A percentile compares a stretch with the other conserved stretches of the same genome.
Evolutionary conservation across 345 rosid genomes (phyloP).

Genomic region (Excoecaria cochinchinensis): DNA sequence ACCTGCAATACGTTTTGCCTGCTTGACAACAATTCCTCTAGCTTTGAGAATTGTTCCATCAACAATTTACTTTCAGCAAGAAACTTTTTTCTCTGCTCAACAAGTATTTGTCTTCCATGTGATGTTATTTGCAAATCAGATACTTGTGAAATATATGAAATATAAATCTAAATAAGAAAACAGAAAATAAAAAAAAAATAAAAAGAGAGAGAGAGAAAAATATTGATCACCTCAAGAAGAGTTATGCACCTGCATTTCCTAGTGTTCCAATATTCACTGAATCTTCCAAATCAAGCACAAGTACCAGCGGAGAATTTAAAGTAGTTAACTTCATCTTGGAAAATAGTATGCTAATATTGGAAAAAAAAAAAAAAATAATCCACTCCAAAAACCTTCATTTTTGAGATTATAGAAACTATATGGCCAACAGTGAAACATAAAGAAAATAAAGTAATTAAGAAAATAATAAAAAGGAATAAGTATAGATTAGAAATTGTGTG

Average conservation of each 20-base stretch:
- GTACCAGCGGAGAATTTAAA: not conserved
- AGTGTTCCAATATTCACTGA: not conserved
- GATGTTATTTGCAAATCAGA: not conserved
- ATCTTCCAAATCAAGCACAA: slow-evolving; percentile 6
- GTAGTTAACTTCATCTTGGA: not conserved
- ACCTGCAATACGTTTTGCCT: slow-evolving; percentile 77
- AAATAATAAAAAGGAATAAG: too few relatives aligned
- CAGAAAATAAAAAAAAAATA: too few relatives aligned
- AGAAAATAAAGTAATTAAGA: too few relatives aligned
- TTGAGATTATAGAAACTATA: too few relatives aligned
- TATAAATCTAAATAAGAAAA: not conserved
- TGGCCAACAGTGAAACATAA: too few relatives aligned
- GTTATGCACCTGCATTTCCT: slow-evolving; percentile 11
- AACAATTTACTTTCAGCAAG: slow-evolving; percentile 56
- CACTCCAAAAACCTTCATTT: too few relatives aligned
- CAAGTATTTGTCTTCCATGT: slow-evolving; percentile 13
- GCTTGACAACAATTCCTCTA: slow-evolving; percentile 72
- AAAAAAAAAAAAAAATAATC: too few relatives aligned
- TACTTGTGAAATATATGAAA: slow-evolving; percentile 1
- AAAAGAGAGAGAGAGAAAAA: not conserved
- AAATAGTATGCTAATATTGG: too few relatives aligned
- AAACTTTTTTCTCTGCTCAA: slow-evolving; percentile 71
- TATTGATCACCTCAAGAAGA: slow-evolving; percentile 67
- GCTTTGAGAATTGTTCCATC: slow-evolving; percentile 63
- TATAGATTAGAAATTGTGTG: too few relatives aligned